Evolutionary conservation across 352 stramenopile genomes (phyloP).

Genomic region (Pythium phragmitis): DNA sequence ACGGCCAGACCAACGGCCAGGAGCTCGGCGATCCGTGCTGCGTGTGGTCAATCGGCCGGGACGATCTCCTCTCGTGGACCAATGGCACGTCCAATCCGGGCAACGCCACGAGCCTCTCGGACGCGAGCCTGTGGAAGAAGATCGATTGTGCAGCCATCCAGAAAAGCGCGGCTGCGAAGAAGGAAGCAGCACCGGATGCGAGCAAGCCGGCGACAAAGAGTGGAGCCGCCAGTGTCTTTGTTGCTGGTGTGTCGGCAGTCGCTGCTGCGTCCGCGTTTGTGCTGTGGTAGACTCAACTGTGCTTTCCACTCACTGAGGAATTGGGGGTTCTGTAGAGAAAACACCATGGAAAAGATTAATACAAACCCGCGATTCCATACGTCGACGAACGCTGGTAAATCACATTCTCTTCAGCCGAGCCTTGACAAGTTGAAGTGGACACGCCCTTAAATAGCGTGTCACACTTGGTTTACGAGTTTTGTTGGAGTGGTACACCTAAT

Average conservation of each 20-base stretch:
- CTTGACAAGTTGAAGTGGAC: no score
- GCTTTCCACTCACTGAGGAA: no score
- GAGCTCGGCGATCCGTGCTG: slow-evolving; percentile 86
- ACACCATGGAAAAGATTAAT: no score
- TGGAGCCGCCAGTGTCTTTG: not conserved
- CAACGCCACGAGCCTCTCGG: slow-evolving; percentile 12
- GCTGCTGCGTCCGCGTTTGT: not conserved
- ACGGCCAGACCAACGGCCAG: slow-evolving; percentile 82
- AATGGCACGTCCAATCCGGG: slow-evolving; percentile 17
- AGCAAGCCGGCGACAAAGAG: not conserved
- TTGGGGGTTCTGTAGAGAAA: no score
- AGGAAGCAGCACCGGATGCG: not conserved
- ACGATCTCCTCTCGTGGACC: slow-evolving; percentile 15
- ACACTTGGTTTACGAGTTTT: no score
- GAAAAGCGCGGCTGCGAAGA: slow-evolving; percentile 4
- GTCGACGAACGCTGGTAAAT: no score
- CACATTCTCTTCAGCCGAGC: no score
- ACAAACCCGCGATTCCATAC: no score
- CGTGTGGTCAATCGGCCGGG: slow-evolving; percentile 33
- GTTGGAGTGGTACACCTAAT: no score
- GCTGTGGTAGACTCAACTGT: slow-evolving; percentile 1
- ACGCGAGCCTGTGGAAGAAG: slow-evolving; percentile 20
- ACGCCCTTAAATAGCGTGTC: no score
- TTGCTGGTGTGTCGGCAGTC: not conserved
- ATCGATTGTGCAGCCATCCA: slow-evolving; percentile 12